These are phyloP conservation scores for Globisporangium nunn DNA, from an alignment of 352 stramenopile genomes.

Conservation along the genomic window DNA sequence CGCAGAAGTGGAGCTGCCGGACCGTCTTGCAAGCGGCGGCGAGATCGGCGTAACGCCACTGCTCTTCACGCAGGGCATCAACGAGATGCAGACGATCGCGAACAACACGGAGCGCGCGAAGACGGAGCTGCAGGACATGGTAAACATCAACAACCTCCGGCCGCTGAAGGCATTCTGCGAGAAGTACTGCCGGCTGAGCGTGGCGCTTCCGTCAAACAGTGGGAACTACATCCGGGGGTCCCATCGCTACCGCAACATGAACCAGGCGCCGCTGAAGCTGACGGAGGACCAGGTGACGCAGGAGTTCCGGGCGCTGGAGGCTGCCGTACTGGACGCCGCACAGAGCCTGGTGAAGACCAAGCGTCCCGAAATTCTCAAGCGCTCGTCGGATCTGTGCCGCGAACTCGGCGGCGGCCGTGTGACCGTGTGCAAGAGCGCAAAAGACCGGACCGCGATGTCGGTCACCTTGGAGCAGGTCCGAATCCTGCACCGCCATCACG, in stretches of 20 bases:
- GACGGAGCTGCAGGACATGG: conserved; percentile 85
- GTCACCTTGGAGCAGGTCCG: conserved; percentile 94
- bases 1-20: conserved; percentile 65
- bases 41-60: conserved; percentile 81
- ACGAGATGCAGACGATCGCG: conserved; percentile 93
- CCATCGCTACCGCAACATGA: conserved; percentile 52
- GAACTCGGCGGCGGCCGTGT: conserved; percentile 87
- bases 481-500: conserved; percentile 80
- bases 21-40: conserved; percentile 54
- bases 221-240: conserved; percentile 18
- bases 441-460: conserved; percentile 97
- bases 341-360: conserved; percentile 85
- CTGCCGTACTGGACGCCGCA: conserved; percentile 62
- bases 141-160: conserved; percentile 84
- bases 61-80: conserved; percentile 90
- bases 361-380: conserved; percentile 78
- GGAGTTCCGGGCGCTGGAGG: conserved; percentile 57
- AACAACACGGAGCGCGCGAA: conserved; percentile 88
- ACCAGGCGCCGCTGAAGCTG: conserved; percentile 40
- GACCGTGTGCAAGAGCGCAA: conserved; percentile 96
- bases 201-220: conserved; percentile 39
- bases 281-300: conserved; percentile 68
- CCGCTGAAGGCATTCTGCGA: conserved; percentile 78
- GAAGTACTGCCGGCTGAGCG: conserved; percentile 65
- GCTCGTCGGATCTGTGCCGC: conserved; percentile 71